Base-by-base conservation (phyloP, 2,329 filamentous ascomycete genomes). In the Eutypa lata region DNA sequence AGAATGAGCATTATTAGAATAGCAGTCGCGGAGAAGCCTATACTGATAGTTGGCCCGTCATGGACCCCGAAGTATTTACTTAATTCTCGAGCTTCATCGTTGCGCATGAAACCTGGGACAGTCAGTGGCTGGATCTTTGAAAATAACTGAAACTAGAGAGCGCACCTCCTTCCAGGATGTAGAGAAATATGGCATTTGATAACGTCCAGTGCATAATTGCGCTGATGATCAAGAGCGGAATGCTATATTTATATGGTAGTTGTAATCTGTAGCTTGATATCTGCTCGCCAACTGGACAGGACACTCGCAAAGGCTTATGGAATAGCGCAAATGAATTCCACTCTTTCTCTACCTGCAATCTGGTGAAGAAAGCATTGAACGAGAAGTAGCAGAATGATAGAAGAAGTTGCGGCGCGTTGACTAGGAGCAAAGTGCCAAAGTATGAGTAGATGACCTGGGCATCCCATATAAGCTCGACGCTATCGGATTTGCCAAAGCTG, bases 231-330 rank as follows among this genome's bases (percentile, higher is more conserved):
- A 65, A 48, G 7, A 67, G 51, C 1, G 63, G 59, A 5, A 65
- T 22, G 16, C 56, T 58, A 45, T 59, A 64, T 10, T 46, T 46
- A 22, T 62, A 65, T 7, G 63, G 62, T 2, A 65, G 44, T 37
- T 63, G 61, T 2, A 65, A 51, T 35, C 60, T 48, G 46, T 63
- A 64, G 2, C 50, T 60, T 2, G 60, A 61, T 11, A 44, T 21
- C 19, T 65, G 62, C 16, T 58, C 43, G 2, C 61, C 62, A 1
- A 8, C 18, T 2, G 59, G 58, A n/a, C 53, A 50, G 2, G 56
- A 57, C 5, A 58, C 56, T 1, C 57, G 48, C n/a, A 60, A 46
- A 2, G 56, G 53, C 21, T 50, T 46, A 19, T 28, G 43, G 14
- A 26, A 38, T 28, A 48, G 22, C 26, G 44, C 50, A 42, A 54